Conservation (phyloP, 129 eudicot genomes). For the Flaveria robusta region DNA sequence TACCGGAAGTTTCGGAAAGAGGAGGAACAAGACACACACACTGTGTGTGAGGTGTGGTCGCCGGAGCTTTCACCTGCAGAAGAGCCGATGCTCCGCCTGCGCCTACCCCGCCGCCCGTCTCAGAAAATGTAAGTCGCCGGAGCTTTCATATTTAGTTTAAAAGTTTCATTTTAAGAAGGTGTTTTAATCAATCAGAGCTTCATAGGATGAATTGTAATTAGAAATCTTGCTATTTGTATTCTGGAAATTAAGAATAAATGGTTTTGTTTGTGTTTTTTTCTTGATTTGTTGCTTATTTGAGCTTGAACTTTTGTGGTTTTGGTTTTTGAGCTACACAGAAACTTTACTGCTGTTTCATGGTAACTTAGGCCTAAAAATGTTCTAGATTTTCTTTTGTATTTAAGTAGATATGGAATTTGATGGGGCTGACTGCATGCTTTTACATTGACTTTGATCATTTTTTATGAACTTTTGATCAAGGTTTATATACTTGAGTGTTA, state of each 20-base stretch:
- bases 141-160: too few species aligned
- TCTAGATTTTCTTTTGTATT: too few species aligned
- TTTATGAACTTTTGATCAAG: neutral
- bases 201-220: too few species aligned
- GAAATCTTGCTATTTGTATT: too few species aligned
- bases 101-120: slow-evolving; percentile 57
- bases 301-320: neutral
- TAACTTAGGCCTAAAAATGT: neutral
- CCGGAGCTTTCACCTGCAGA: slow-evolving; percentile 51
- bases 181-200: too few species aligned
- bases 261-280: neutral
- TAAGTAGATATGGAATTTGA: too few species aligned
- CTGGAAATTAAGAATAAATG: too few species aligned
- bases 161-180: too few species aligned
- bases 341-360: neutral
- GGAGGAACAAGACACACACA: slow-evolving; percentile 64
- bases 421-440: neutral
- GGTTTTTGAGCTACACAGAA: neutral
- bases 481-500: neutral
- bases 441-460: neutral
- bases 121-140: slow-evolving; percentile 40
- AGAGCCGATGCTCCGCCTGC: slow-evolving; percentile 54
- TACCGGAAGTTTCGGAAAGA: slow-evolving; percentile 57
- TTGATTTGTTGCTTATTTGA: neutral
- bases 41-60: slow-evolving; percentile 55